Base-by-base conservation (phyloP, 1,139 yeast genomes). In the Sugiyamaella paludigena region DNA sequence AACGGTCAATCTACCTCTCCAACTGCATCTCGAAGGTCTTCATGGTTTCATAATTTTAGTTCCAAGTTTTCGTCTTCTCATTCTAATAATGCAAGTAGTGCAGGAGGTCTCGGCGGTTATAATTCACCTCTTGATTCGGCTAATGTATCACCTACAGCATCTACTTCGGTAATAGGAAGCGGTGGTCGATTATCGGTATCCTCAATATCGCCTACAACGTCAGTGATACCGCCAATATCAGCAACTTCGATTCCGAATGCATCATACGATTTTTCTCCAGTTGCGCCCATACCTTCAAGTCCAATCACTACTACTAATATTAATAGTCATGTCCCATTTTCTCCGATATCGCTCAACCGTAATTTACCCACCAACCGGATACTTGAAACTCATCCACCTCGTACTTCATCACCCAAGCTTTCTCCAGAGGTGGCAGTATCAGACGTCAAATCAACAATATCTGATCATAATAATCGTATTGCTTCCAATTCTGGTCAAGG, bases 381-480 rank as follows among this genome's bases (percentile, higher is more conserved):
- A 15, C 36, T 49, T 8, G 50, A 39, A 7, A 45, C 40, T 3
- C 49, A 50, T 12, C 44, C 61, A 7, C 53, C 60, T 7, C 43
- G 49, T 31, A 53, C 53, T 28, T 53, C 52, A 1, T 51, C 61
- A 6, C 57, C 53, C 8, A 48, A 52, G 32, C 39, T 47, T 37
- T 48, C 55, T 41, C 48, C 52, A 12, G 50, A 53, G 26, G 36
- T 36, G 7, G 49, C 53, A 7, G 49, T 44, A 9, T 19, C 24
- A 3, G 24, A 19, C 5, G 24, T 19, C 24, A 19, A 38, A 26
- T 41, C 46, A 37, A 43, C 49, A 8, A 24, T 42, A 3, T 19
- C 54, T 1, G n/a, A 12, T 13, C 38, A 41, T 1, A 32, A 33
- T 27, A 41, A 12, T 34, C 34, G 40, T n/a, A 41, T 32, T 11